Evolutionary conservation across 352 stramenopile species (phyloP).

Genomic region (Elongisporangium undulatum): DNA sequence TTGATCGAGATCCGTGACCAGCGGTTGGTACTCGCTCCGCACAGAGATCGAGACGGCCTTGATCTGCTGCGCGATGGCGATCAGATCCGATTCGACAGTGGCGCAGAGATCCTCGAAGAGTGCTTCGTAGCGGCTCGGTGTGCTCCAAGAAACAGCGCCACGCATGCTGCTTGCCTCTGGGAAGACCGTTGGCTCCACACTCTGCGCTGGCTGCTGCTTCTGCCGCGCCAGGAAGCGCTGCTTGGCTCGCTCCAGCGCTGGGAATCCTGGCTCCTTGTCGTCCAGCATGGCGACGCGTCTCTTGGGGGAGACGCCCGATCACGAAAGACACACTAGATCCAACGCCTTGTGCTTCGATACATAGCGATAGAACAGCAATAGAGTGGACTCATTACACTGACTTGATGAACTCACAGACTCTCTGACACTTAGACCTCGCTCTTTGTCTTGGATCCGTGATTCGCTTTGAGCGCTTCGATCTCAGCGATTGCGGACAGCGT

Average conservation of each 20-base stretch:
- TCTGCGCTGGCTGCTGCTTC: slow-evolving; percentile 1
- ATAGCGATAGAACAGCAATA: no score
- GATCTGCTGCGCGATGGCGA: slow-evolving; percentile 13
- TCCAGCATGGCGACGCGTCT: neutral
- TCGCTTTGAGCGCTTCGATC: neutral
- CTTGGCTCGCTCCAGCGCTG: slow-evolving; percentile 22
- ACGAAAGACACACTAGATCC: no score
- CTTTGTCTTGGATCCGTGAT: neutral
- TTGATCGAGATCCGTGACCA: neutral
- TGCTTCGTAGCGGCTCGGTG: slow-evolving; percentile 2
- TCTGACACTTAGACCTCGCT: neutral
- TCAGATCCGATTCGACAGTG: slow-evolving; percentile 18
- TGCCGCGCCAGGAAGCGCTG: slow-evolving; percentile 17
- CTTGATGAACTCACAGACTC: no score
- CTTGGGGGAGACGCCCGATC: neutral
- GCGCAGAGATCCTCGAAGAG: slow-evolving; percentile 10
- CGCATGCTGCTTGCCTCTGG: neutral
- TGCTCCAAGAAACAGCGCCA: slow-evolving; percentile 2
- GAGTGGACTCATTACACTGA: no score
- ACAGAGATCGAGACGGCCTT: slow-evolving; percentile 3
- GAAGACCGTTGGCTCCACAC: neutral
- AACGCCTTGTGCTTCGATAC: no score
- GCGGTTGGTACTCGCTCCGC: neutral
- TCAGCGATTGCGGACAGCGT: neutral
- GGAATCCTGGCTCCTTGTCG: slow-evolving; percentile 9